Evolutionary conservation across 129 eudicot genomes (phyloP).

Genomic region (Sambucus nigra): DNA sequence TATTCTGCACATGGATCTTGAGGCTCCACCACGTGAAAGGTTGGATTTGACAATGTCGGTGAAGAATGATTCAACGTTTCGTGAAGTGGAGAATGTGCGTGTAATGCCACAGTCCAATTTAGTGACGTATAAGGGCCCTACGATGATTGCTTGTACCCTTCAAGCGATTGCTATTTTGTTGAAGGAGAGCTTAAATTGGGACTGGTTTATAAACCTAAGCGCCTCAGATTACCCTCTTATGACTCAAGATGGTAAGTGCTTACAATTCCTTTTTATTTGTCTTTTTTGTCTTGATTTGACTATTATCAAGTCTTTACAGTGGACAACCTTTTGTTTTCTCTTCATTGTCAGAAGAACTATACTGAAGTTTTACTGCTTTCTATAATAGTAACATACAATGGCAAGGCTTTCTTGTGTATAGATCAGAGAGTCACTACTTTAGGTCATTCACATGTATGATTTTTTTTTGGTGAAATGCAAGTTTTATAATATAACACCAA

Average conservation of each 20-base stretch:
- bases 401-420: no score
- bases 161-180: conserved; percentile 90
- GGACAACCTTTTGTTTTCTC: neutral
- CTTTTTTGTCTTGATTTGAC: neutral
- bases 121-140: conserved; percentile 96
- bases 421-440: neutral
- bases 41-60: conserved; percentile 81
- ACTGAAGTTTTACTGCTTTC: neutral
- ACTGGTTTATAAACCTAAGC: conserved; percentile 96
- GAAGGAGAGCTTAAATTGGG: conserved; percentile 72
- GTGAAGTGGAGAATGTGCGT: conserved; percentile 79
- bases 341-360: neutral
- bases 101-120: conserved; percentile 98
- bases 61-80: conserved; percentile 71
- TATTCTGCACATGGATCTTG: conserved; percentile 94
- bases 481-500: no score
- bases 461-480: no score
- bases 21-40: conserved; percentile 93
- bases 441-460: neutral
- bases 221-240: conserved; percentile 99
- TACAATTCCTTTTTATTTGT: conserved; percentile 1
- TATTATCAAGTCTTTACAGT: neutral
- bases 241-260: conserved; percentile 92
- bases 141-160: conserved; percentile 93
- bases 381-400: neutral